A percentile compares a stretch with the other conserved stretches of the same genome.
phyloP scores from a whole-genome alignment of 371 early-diverging fungal genomes.

The Chytridium lagenaria region DNA sequence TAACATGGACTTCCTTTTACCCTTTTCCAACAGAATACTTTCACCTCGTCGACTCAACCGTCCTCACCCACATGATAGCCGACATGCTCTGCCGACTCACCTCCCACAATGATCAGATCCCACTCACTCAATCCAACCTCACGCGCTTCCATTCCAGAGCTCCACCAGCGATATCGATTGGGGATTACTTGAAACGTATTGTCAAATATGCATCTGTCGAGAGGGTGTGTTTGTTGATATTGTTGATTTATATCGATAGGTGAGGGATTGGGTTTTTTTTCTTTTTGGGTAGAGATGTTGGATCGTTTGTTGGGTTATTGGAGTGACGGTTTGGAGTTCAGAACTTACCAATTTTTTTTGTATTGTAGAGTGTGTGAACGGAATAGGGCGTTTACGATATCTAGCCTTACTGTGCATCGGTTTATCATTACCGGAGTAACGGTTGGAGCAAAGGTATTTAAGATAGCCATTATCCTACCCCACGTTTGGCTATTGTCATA shows the following conservation, averaged over 20 bases:
- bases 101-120: slow-evolving; percentile 83
- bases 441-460: slow-evolving; percentile 78
- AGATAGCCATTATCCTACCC: not conserved
- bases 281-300: not conserved
- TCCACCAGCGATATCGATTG: slow-evolving; percentile 65
- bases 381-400: slow-evolving; percentile 77
- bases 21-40: slow-evolving; percentile 49
- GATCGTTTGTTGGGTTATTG: not conserved
- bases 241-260: slow-evolving; percentile 94
- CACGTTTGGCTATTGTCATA: no score
- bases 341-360: no score
- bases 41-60: slow-evolving; percentile 71
- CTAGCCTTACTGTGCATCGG: slow-evolving; percentile 91
- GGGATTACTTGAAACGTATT: slow-evolving; percentile 52
- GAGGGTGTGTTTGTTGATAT: slow-evolving; percentile 79
- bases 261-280: slow-evolving; percentile 1
- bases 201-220: slow-evolving; percentile 86
- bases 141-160: slow-evolving; percentile 95
- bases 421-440: slow-evolving; percentile 92
- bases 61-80: slow-evolving; percentile 75
- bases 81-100: slow-evolving; percentile 50
- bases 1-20: no score
- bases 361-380: slow-evolving; percentile 55
- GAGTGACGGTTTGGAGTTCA: no score
- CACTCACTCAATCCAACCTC: slow-evolving; percentile 76